Evolutionary conservation across 1,139 yeast genomes (phyloP).

Genomic region (Blastobotrys elegans): DNA sequence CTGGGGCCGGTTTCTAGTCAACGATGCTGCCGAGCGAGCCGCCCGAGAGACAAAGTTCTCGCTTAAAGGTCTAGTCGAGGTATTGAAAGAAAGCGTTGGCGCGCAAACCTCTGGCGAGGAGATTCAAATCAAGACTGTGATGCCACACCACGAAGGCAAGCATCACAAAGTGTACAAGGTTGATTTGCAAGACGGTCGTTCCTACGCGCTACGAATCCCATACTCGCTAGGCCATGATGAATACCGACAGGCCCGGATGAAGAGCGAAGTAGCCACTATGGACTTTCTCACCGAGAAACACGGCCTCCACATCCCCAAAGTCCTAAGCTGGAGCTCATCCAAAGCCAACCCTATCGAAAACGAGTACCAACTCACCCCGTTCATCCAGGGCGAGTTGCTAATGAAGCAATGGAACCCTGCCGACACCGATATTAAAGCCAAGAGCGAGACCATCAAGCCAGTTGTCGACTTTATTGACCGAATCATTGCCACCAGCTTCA

Average conservation of each 20-base stretch:
- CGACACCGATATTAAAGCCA: conserved; percentile 45
- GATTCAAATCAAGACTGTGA: conserved; percentile 60
- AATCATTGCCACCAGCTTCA: conserved; percentile 45
- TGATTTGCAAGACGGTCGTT: conserved; percentile 54
- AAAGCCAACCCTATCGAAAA: conserved; percentile 56
- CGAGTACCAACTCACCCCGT: conserved; percentile 80
- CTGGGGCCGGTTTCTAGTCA: conserved; percentile 92
- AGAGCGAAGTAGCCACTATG: conserved; percentile 89
- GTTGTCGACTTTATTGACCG: conserved; percentile 33
- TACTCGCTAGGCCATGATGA: conserved; percentile 59
- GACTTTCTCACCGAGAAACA: conserved; percentile 60
- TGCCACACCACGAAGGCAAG: conserved; percentile 88
- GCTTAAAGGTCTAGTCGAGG: conserved; percentile 57
- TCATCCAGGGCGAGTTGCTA: conserved; percentile 67
- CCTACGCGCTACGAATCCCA: conserved; percentile 75
- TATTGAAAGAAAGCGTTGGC: conserved; percentile 30
- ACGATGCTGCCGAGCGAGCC: conserved; percentile 68
- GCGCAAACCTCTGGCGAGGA: conserved; percentile 34
- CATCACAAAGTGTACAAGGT: conserved; percentile 82
- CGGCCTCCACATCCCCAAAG: conserved; percentile 61
- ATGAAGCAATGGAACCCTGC: conserved; percentile 93
- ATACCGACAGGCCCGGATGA: conserved; percentile 61
- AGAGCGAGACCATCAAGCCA: conserved; percentile 35
- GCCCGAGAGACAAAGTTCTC: conserved; percentile 81
- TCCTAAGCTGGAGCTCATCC: conserved; percentile 65